A percentile compares a stretch with the other conserved stretches of the same genome.
These are phyloP conservation scores for Stemphylium beticola DNA, from an alignment of 2,329 filamentous ascomycete species.

Conservation along the genomic window DNA sequence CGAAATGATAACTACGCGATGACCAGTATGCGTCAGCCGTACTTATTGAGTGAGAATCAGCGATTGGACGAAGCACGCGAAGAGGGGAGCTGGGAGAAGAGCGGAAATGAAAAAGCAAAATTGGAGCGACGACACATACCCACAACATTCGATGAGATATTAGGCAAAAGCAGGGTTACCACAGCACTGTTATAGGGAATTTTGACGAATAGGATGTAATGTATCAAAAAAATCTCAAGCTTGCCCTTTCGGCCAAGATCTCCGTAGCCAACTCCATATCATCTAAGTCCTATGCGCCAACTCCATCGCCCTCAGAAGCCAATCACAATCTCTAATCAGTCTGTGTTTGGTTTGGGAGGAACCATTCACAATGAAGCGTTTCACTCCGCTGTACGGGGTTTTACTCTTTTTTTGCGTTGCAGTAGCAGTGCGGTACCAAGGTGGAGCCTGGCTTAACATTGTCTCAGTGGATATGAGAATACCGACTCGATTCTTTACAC, in stretches of 20 bases:
- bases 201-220: too few relatives aligned
- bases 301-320: neutral
- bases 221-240: too few relatives aligned
- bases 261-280: neutral
- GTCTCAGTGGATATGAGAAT: too few relatives aligned
- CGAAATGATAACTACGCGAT: too few relatives aligned
- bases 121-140: neutral
- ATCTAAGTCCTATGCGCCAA: neutral
- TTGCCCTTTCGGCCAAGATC: too few relatives aligned
- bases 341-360: neutral
- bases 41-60: neutral
- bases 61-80: neutral
- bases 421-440: too few relatives aligned
- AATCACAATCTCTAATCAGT: neutral
- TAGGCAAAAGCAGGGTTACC: neutral
- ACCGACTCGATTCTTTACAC: too few relatives aligned
- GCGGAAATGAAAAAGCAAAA: neutral
- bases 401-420: neutral
- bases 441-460: too few relatives aligned
- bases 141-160: conserved; percentile 7
- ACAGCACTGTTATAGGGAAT: neutral
- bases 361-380: neutral
- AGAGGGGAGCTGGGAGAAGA: neutral
- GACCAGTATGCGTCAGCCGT: too few relatives aligned
- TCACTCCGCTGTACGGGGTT: neutral